These are phyloP conservation scores for Kalmusia sp. DNA, from an alignment of 2,329 filamentous ascomycete species.

Conservation along the genomic window DNA sequence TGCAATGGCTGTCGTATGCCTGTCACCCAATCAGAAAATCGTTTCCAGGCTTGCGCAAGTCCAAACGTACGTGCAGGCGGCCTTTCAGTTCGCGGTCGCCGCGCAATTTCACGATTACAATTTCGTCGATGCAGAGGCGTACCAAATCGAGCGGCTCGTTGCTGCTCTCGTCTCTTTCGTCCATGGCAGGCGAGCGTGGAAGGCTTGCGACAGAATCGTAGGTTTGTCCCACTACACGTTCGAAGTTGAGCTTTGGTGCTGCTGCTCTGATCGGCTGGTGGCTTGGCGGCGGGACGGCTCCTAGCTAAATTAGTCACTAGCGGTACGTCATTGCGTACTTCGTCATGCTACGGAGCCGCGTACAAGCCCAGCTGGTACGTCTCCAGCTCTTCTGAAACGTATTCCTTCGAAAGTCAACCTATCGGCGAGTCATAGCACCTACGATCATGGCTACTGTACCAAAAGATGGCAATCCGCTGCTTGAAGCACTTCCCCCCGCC, in stretches of 20 bases:
- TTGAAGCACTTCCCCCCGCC: constrained; percentile 65
- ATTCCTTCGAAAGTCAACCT: neutral
- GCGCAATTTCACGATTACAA: constrained; percentile 95
- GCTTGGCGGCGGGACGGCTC: constrained; percentile 21
- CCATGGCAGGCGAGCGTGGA: constrained; percentile 64
- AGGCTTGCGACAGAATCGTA: neutral
- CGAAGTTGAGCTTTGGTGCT: constrained; percentile 20
- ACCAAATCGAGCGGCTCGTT: constrained; percentile 95
- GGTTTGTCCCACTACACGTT: neutral
- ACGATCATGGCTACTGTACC: constrained; percentile 41
- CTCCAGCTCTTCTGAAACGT: neutral
- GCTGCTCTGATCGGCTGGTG: constrained; percentile 7
- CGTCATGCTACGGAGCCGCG: constrained; percentile 2
- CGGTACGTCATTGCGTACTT: constrained; percentile 24
- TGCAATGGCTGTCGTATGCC: constrained; percentile 99
- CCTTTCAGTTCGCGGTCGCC: constrained; percentile 96
- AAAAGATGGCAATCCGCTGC: constrained; percentile 55
- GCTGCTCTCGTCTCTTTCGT: constrained; percentile 75
- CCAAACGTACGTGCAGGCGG: constrained; percentile 77
- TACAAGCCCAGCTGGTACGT: neutral
- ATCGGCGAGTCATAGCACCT: neutral
- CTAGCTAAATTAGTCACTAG: constrained; percentile 12
- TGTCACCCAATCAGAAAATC: constrained; percentile 47
- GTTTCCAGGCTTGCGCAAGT: neutral
- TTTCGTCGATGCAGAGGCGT: constrained; percentile 90